phyloP scores from a whole-genome alignment of 2,329 filamentous ascomycete genomes.

The Ophiostoma populinum region DNA sequence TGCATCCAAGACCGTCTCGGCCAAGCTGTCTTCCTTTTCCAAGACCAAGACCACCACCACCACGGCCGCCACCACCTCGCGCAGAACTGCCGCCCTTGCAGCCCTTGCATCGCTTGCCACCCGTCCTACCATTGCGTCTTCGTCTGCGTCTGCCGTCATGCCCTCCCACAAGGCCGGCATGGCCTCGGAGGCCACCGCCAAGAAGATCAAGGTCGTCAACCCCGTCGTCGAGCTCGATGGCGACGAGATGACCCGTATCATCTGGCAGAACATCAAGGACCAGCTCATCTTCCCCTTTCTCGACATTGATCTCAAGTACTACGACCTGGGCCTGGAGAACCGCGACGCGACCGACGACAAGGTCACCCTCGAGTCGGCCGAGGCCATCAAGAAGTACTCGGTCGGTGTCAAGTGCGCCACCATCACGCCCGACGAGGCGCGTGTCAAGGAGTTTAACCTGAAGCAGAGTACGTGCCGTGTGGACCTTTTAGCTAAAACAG shows the following conservation, averaged over 20 bases:
- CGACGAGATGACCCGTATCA: slow-evolving; percentile 92
- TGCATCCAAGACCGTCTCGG: slow-evolving; percentile 7
- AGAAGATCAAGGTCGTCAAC: slow-evolving; percentile 99
- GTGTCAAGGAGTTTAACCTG: slow-evolving; percentile 94
- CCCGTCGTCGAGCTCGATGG: slow-evolving; percentile 96
- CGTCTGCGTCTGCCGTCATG: slow-evolving; percentile 27
- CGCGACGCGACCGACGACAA: slow-evolving; percentile 92
- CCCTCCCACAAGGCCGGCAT: slow-evolving; percentile 17
- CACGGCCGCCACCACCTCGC: slow-evolving; percentile 3
- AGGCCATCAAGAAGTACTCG: slow-evolving; percentile 97
- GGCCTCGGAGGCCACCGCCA: slow-evolving; percentile 14
- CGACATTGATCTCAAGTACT: slow-evolving; percentile 96
- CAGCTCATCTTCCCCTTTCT: slow-evolving; percentile 96
- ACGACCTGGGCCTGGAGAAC: slow-evolving; percentile 84
- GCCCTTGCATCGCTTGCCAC: slow-evolving; percentile 1
- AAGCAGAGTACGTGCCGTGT: slow-evolving; percentile 63
- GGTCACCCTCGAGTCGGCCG: slow-evolving; percentile 86
- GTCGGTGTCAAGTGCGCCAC: slow-evolving; percentile 99
- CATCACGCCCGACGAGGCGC: slow-evolving; percentile 92
- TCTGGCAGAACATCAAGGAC: slow-evolving; percentile 98
- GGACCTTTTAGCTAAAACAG: background rate
- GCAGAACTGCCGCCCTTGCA: slow-evolving; percentile 5
- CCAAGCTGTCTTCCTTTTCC: slow-evolving; percentile 7
- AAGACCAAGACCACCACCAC: slow-evolving; percentile 4
- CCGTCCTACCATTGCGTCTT: slow-evolving; percentile 2